A percentile compares a stretch with the other conserved stretches of the same genome.
These are phyloP conservation scores for Tubosaeta sp. DNA, from an alignment of 768 basidiomycete genomes.

Conservation along the genomic window DNA sequence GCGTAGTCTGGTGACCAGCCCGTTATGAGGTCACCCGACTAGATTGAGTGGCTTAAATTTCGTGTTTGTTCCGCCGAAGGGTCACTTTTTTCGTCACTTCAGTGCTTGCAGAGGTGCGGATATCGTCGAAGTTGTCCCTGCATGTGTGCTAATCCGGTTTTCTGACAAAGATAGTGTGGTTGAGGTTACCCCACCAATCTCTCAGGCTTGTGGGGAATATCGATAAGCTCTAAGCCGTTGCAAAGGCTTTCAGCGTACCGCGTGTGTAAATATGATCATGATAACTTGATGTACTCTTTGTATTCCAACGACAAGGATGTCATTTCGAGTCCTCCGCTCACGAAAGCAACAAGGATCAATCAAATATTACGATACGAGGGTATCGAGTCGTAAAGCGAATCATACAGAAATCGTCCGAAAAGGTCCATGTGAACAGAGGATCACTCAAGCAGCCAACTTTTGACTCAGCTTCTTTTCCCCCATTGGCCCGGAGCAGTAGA, in stretches of 20 bases:
- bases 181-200: conserved; percentile 44
- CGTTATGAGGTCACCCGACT: too few species aligned
- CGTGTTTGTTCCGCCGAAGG: conserved; percentile 42
- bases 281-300: not conserved
- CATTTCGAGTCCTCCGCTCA: not conserved
- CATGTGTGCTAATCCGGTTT: conserved; percentile 10
- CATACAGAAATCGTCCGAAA: conserved; percentile 12
- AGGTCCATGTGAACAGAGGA: conserved; percentile 16
- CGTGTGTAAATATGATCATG: not conserved
- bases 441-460: not conserved
- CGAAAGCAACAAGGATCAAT: not conserved
- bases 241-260: not conserved
- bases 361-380: conserved; percentile 19
- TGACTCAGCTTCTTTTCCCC: conserved; percentile 38
- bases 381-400: conserved; percentile 13
- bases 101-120: conserved; percentile 18
- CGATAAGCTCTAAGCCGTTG: too few species aligned
- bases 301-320: not conserved
- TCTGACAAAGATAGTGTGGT: conserved; percentile 14
- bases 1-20: too few species aligned
- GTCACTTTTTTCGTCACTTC: not conserved
- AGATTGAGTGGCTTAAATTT: conserved; percentile 68
- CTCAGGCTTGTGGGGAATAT: too few species aligned
- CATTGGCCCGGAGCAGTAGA: conserved; percentile 50
- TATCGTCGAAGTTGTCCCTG: conserved; percentile 25